Base-by-base conservation (phyloP, 805 yeast genomes). In the Candida alai region DNA sequence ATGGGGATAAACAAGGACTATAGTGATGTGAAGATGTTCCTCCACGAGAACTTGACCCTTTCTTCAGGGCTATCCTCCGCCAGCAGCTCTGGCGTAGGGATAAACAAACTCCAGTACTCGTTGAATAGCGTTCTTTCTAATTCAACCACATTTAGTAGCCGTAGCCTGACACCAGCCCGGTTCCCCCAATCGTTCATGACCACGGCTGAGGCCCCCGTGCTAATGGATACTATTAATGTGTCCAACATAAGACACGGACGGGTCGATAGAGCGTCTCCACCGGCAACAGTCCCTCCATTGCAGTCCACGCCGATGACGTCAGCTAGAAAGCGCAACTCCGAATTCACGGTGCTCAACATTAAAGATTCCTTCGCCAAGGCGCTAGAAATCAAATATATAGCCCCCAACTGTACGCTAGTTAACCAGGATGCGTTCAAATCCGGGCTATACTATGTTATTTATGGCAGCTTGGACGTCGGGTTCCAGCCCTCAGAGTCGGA, bases 391-490 rank as follows among this genome's bases (percentile, higher is more conserved):
- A 60, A 73, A 39, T 70, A 62, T 42, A 65, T 68, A 39, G 60
- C 70, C 9, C 68, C 78, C 19, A 84, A 78, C 4, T 54, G 78
- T 1, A 65, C 66, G 1, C 47, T 90, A 2, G 75, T 84, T 8
- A 70, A 76, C 35, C 84, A 84, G 41, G 77, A 81, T 32, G 73
- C 78, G 10, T 68, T 72, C 31, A 76, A 80, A 30, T 75, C 80
- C 1, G 98, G 97, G 0, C 54, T 90, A 9, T 86, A 68, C 51
- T 90, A 82, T 49, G 80, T 90, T 4, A 74, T 90, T 32, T 82
- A 81, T 36, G 98, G 98, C 2, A 48, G 68, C 4, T 58, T 90
- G 23, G 87, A 83, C 27, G 84, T 87, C 0, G 62, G 67, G 5
- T 71, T 71, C 44, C 51, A 19, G 11, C 30, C 20, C 11, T 16